These are phyloP conservation scores for Crotalaria pallida DNA, from an alignment of 306 rosid genomes.

Conservation along the genomic window DNA sequence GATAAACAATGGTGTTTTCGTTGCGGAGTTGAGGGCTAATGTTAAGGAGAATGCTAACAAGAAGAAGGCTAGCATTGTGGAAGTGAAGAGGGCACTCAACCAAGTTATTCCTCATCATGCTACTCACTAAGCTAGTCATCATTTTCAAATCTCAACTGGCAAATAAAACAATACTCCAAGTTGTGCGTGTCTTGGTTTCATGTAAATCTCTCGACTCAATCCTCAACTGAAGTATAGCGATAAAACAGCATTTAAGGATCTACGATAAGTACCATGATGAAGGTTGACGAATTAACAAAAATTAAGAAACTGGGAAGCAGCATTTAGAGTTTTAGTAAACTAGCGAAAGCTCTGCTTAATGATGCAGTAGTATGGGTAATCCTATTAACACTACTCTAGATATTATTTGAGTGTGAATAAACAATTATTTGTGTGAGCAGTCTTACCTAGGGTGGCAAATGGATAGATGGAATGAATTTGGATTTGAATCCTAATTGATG, in stretches of 20 bases:
- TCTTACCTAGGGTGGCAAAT: too few relatives aligned
- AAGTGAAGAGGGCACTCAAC: slow-evolving; percentile 84
- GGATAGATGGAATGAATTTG: too few relatives aligned
- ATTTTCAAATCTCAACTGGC: background rate
- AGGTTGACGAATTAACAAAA: background rate
- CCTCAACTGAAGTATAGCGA: background rate
- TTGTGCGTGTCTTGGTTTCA: background rate
- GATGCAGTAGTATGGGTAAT: background rate
- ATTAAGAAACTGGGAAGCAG: background rate
- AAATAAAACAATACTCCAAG: too few relatives aligned
- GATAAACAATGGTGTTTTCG: slow-evolving; percentile 50
- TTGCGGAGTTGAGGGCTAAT: slow-evolving; percentile 75
- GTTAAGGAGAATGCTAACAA: slow-evolving; percentile 68
- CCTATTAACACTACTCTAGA: too few relatives aligned
- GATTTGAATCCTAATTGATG: too few relatives aligned
- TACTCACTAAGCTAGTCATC: slow-evolving; percentile 19
- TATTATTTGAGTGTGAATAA: too few relatives aligned
- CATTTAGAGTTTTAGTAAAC: background rate
- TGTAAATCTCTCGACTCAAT: background rate
- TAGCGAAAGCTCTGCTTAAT: background rate
- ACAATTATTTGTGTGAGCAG: too few relatives aligned
- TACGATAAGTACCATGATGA: too few relatives aligned
- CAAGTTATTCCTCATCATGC: slow-evolving; percentile 66
- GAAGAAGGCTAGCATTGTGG: slow-evolving; percentile 77
- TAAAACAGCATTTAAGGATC: background rate